Evolutionary conservation across 257 asterid species (phyloP), one percentile per base, ranked within the genome.

Genomic region (Solanum etuberosum): DNA sequence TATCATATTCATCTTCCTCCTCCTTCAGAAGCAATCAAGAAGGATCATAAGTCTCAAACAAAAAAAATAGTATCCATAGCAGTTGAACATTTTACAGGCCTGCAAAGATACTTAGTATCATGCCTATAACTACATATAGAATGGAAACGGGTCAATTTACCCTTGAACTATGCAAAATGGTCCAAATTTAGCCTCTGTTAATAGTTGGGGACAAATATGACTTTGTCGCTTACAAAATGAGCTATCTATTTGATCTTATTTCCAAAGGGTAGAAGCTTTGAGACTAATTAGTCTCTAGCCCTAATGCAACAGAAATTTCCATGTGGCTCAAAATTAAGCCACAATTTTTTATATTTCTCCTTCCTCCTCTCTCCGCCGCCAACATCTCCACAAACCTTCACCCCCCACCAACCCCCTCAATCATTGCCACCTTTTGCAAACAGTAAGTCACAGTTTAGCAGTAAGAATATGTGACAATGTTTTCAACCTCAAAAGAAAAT

Each of bases 1-100:
- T 95, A 91, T 97, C 99, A 87, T 80, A 94, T 92, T 93, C 93
- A 86, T 97, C 98, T 92, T 97, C 99, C 92, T 97, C 99, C 76
- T 97, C 98, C 98, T 97, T 91, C 65, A 46, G 40, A 16, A 80
- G 84, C 27, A 80, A 46, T 27, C 37, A 27, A 80, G 40, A 80
- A 46, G 40, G 40, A 27, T 46, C 27, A 8, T 5, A 80, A 80
- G 84, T 77, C 37, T 25, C 84, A 14, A 77, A 77, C 63, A 42
- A 77, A 40, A 21, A 70, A 25, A 40, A 40, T 3, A 32, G 12
- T 32, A 71, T 32, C 27, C 46, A 32, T 31, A 72, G 48, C 48
- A 34, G 80, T 72, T 72, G 43, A 20, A 9, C 27, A 34, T 29
- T 72, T 72, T 20, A 9, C 46, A 34, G 46, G 46, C 48, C 16